Evolutionary conservation across 2,329 filamentous ascomycete species (phyloP).

Genomic region (Epichloe gansuensis): DNA sequence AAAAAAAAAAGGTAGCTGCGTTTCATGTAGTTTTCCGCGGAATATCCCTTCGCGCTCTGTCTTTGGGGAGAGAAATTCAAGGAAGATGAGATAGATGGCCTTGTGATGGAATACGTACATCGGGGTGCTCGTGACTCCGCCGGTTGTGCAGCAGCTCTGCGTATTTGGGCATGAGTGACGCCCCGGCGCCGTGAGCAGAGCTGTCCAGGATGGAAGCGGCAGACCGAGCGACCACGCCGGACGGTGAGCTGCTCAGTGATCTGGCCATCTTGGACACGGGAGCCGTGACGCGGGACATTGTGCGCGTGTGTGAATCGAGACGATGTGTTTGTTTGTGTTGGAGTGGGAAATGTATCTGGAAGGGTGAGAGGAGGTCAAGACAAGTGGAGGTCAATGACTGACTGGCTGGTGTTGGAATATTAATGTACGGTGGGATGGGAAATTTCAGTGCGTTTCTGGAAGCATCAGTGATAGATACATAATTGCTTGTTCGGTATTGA

Average conservation of each 20-base stretch:
- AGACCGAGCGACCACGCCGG: slow-evolving; percentile 17
- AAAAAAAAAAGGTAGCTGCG: not conserved
- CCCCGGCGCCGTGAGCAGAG: slow-evolving; percentile 23
- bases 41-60: not conserved
- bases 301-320: too few relatives aligned
- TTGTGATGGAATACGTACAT: slow-evolving; percentile 22
- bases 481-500: too few relatives aligned
- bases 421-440: too few relatives aligned
- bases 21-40: too few relatives aligned
- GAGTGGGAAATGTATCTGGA: too few relatives aligned
- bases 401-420: too few relatives aligned
- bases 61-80: not conserved
- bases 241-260: slow-evolving; percentile 30
- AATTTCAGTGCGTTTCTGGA: too few relatives aligned
- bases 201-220: slow-evolving; percentile 22
- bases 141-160: slow-evolving; percentile 30
- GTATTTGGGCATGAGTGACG: slow-evolving; percentile 33
- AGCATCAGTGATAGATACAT: too few relatives aligned
- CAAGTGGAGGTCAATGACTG: too few relatives aligned
- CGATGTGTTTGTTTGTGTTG: too few relatives aligned
- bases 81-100: not conserved
- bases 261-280: slow-evolving; percentile 37
- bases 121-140: slow-evolving; percentile 21
- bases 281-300: slow-evolving; percentile 37
- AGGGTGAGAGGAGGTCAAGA: too few relatives aligned